A percentile compares a stretch with the other conserved stretches of the same genome.
Conservation (phyloP, 1,284 basidiomycete species). For the Singerocomus rubriflavus region DNA sequence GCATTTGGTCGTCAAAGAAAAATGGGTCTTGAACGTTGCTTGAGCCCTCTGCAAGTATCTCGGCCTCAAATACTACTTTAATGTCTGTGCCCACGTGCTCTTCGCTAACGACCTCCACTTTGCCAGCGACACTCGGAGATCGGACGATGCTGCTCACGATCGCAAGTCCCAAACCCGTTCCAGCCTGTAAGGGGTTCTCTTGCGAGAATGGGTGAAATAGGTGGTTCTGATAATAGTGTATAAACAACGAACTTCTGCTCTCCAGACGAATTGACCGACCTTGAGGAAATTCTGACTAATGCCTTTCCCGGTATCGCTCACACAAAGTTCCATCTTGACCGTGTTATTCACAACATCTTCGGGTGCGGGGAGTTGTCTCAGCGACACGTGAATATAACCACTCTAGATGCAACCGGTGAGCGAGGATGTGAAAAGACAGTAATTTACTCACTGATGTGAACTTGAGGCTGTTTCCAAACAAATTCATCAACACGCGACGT, state of each 20-base stretch:
- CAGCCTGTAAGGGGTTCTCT: slow-evolving; percentile 87
- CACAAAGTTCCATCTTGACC: slow-evolving; percentile 80
- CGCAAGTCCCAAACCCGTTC: slow-evolving; percentile 93
- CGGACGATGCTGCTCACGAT: slow-evolving; percentile 94
- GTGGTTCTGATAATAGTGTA: slow-evolving; percentile 62
- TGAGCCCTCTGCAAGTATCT: slow-evolving; percentile 47
- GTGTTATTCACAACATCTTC: slow-evolving; percentile 51
- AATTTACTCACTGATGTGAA: slow-evolving; percentile 67
- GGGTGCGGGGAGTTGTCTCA: slow-evolving; percentile 68
- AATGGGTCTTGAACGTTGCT: slow-evolving; percentile 44
- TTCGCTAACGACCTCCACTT: slow-evolving; percentile 84
- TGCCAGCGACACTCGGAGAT: slow-evolving; percentile 84
- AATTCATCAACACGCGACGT: slow-evolving; percentile 90
- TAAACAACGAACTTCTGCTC: slow-evolving; percentile 11
- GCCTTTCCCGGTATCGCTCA: slow-evolving; percentile 91
- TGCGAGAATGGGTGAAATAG: slow-evolving; percentile 97
- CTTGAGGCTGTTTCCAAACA: slow-evolving; percentile 94
- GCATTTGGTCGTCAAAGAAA: slow-evolving; percentile 43
- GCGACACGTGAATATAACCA: slow-evolving; percentile 84
- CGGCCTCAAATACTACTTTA: slow-evolving; percentile 81
- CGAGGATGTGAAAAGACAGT: slow-evolving; percentile 5
- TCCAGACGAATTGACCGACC: slow-evolving; percentile 36
- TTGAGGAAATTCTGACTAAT: slow-evolving; percentile 87
- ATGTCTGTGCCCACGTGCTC: slow-evolving; percentile 94
- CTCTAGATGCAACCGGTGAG: slow-evolving; percentile 43